phyloP scores from a whole-genome alignment of 768 basidiomycete genomes.

The Leucosporidium yakuticum region DNA sequence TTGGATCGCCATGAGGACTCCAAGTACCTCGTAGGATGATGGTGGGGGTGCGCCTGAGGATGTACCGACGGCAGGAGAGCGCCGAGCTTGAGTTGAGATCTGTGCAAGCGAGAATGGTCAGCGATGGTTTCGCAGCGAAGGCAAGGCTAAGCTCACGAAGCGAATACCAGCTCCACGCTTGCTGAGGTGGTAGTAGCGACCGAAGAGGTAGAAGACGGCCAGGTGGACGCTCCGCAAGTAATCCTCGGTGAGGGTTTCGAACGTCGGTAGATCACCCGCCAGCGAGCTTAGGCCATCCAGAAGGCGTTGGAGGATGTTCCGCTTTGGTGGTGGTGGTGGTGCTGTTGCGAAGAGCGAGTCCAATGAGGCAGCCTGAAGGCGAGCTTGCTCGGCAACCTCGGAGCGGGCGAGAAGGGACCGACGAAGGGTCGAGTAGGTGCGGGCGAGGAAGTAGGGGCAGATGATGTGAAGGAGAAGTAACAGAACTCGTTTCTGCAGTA shows the following conservation, averaged over 20 bases:
- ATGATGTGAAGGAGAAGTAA: constrained; percentile 35
- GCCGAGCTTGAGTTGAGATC: constrained; percentile 32
- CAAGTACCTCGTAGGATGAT: constrained; percentile 39
- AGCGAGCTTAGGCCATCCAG: constrained; percentile 10
- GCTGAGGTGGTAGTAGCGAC: constrained; percentile 36
- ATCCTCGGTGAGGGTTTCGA: constrained; percentile 36
- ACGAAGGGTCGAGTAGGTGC: constrained; percentile 17
- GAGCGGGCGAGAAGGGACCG: constrained; percentile 16
- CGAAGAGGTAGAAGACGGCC: constrained; percentile 40
- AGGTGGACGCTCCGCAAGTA: constrained; percentile 37
- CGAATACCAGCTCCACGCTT: constrained; percentile 33
- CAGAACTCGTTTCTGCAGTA: constrained; percentile 24
- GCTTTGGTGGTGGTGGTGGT: constrained; percentile 3
- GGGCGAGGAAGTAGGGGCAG: constrained; percentile 34
- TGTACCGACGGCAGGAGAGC: not conserved
- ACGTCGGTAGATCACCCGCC: constrained; percentile 31
- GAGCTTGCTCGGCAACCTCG: not conserved
- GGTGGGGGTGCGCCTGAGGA: not conserved
- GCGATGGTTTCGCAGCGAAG: not conserved
- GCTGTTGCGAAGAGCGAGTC: constrained; percentile 25
- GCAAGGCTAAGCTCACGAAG: constrained; percentile 16
- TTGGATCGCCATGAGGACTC: constrained; percentile 38
- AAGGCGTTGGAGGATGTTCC: not conserved
- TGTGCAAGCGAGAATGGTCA: not conserved
- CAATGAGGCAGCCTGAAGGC: constrained; percentile 1